Conservation (phyloP, 2,329 filamentous ascomycete species). For the Fusarium sp. region DNA sequence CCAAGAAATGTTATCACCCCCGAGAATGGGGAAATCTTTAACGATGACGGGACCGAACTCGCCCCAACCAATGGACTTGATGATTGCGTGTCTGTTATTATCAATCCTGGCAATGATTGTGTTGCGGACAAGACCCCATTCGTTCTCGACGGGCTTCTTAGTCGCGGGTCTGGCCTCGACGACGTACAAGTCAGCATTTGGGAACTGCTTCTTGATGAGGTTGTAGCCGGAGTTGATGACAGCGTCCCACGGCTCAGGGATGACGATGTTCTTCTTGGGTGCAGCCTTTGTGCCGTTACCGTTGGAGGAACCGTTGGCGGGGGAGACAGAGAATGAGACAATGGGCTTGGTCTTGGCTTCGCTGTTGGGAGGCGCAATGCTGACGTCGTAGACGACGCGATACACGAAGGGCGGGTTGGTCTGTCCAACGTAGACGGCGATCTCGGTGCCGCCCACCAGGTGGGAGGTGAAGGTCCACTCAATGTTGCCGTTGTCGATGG, state of each 20-base stretch:
- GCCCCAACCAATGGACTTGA: constrained; percentile 29
- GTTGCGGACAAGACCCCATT: constrained; percentile 34
- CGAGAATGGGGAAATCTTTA: no score
- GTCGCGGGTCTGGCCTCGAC: constrained; percentile 25
- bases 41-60: constrained; percentile 19
- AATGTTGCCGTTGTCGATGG: constrained; percentile 20
- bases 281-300: background rate
- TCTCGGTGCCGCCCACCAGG: constrained; percentile 14
- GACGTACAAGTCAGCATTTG: constrained; percentile 25
- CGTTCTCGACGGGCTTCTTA: constrained; percentile 12
- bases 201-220: constrained; percentile 19
- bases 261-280: background rate
- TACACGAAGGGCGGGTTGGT: constrained; percentile 58
- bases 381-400: constrained; percentile 41
- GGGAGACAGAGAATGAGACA: constrained; percentile 11
- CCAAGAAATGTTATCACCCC: constrained; percentile 15
- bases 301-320: background rate
- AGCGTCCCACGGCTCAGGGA: constrained; percentile 29
- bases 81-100: constrained; percentile 29
- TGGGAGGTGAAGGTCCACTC: constrained; percentile 19
- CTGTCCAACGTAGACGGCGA: constrained; percentile 54
- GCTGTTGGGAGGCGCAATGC: background rate
- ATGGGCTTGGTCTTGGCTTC: background rate
- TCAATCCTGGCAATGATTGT: constrained; percentile 20
- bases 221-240: constrained; percentile 29